Evolutionary conservation across 768 basidiomycete species (phyloP), one percentile per base, ranked within the genome.

Genomic region (Boletus rubescentipes): DNA sequence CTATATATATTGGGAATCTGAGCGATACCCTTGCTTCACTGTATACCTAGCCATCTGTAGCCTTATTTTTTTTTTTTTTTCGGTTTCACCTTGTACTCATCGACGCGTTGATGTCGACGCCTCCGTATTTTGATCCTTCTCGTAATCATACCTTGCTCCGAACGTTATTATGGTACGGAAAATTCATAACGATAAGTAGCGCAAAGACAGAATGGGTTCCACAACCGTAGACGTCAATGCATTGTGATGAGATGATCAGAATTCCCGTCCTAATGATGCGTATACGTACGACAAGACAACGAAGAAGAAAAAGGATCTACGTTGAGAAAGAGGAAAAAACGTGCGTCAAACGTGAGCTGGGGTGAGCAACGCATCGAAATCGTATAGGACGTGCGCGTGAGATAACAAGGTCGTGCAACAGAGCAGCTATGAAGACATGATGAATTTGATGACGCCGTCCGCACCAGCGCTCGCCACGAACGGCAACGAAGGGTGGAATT

Each of bases 401-500:
- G n/a, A n/a, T n/a, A n/a, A n/a, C n/a, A 36, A 11, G 16, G 32
- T 47, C 43, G 41, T 54, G 2, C 39, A 15, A 32, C 16, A 3
- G 31, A 11, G 6, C 6, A 14, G 5, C 46, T 50, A 91, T 73
- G 89, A 92, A 64, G 89, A 89, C 57, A 90, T 89, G 69, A 91
- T 97, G 26, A 98, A 77, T 72, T 93, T 93, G 55, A 98, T 85
- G 41, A 93, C 87, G 26, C 95, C 94, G 72, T 98, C 96, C 12
- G 93, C 92, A n/a, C 96, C 96, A 18, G 91, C 91, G 68, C 91
- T 96, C 15, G 89, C 92, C 80, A 97, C 84, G 65, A 94, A 84
- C 29, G 90, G 89, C 52, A 94, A 71, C 55, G 87, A 81, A 12
- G 87, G 84, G 67, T 93, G 90, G 73, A 90, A 90, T 58, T 89